phyloP scores from a whole-genome alignment of 2,329 filamentous ascomycete genomes.

The Purpureocillium lavendulum region DNA sequence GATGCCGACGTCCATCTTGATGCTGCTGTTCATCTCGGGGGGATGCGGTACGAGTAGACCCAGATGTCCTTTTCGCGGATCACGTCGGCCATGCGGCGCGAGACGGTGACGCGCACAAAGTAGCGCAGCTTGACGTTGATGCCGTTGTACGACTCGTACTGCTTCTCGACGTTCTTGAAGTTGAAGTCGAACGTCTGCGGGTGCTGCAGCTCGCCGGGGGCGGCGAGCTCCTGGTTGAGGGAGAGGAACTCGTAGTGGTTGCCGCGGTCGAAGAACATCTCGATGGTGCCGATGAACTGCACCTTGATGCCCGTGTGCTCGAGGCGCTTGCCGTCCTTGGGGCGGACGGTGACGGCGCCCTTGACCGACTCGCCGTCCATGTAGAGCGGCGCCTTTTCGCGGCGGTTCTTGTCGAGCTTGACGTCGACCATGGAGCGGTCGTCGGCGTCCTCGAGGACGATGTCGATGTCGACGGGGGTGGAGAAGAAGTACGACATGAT shows the following conservation, averaged over 20 bases:
- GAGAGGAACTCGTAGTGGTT: slow-evolving; percentile 99
- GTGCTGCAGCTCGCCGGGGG: slow-evolving; percentile 95
- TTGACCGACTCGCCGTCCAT: slow-evolving; percentile 98
- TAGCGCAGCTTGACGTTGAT: slow-evolving; percentile 99
- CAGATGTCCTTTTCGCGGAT: slow-evolving; percentile 98
- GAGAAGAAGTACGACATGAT: slow-evolving; percentile 97
- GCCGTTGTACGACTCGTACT: slow-evolving; percentile 98
- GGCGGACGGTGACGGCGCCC: slow-evolving; percentile 86
- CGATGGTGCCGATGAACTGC: slow-evolving; percentile 98
- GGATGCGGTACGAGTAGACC: slow-evolving; percentile 98
- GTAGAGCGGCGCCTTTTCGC: slow-evolving; percentile 93
- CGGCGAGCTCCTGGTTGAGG: slow-evolving; percentile 90
- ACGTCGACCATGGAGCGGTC: slow-evolving; percentile 93
- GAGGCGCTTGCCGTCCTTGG: slow-evolving; percentile 95
- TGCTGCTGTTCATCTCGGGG: slow-evolving; percentile 97
- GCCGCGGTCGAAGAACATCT: slow-evolving; percentile 99
- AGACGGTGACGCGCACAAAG: slow-evolving; percentile 95
- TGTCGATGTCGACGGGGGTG: slow-evolving; percentile 96
- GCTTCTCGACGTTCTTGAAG: slow-evolving; percentile 99
- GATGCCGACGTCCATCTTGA: slow-evolving; percentile 99
- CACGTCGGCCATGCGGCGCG: slow-evolving; percentile 93
- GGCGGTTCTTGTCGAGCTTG: slow-evolving; percentile 95
- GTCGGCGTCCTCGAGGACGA: slow-evolving; percentile 92
- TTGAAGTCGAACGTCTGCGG: slow-evolving; percentile 99
- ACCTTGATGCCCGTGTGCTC: slow-evolving; percentile 99